Base-by-base conservation (phyloP, 1,284 basidiomycete genomes). In the Vanrija sp. region DNA sequence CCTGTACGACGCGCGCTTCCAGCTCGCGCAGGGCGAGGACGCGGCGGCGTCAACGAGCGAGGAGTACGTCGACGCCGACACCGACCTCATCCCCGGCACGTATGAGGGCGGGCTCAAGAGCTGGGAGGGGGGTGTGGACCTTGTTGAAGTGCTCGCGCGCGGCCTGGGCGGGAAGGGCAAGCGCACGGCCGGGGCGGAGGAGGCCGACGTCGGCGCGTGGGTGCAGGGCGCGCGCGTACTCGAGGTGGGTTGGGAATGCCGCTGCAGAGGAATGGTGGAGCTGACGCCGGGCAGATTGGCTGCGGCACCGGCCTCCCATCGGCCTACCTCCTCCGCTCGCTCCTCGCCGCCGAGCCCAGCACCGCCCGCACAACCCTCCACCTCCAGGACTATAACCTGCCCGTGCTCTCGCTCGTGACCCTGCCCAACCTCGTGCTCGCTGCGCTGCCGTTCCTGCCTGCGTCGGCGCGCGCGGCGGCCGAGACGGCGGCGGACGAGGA, bases 91-190 rank as follows among this genome's bases (percentile, higher is more conserved):
- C 10, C 89, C 93, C 1, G 87, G 92, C 0, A 81, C 93, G 0
- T 98, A 98, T 67, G 95, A 98, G 75, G 95, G 95, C 15, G 95
- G 95, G 0, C 73, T 98, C 51, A 98, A 98, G 76, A 97, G 93
- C 3, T 98, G 95, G 95, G 95, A 98, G 73, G 96, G 92, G 59
- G 88, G 89, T 36, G 75, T 94, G 15, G 95, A 98, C 73, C 80
- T 98, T 0, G 88, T 87, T 0, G 80, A 77, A 39, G 70, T 77
- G 6, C 27, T 56, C 3, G 45, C 49, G 35, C 35, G 46, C 25
- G 42, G 15, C 22, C 19, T 31, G 8, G 47, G 19, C 18, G 47
- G 46, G 5, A 36, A 38, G 25, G 51, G 42, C 48, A 57, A 84
- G 25, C 74, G 78, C 16, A 47, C n/a, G 20, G 35, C 23, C 12